Conservation (phyloP, 2,329 filamentous ascomycete species). For the Emmonsia crescens region DNA sequence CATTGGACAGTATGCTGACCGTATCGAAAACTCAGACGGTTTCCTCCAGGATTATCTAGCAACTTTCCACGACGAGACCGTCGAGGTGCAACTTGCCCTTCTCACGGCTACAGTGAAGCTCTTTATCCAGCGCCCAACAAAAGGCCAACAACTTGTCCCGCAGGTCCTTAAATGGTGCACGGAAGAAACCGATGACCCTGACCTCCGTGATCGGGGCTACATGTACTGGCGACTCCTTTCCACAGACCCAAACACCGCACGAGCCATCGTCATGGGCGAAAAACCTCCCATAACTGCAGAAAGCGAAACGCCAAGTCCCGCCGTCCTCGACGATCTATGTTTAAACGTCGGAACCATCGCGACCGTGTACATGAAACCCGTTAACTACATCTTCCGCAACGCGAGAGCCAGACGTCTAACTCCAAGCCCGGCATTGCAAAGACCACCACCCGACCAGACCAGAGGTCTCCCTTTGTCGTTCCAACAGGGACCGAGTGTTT, state of each 20-base stretch:
- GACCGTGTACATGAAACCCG: slow-evolving; percentile 94
- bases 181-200: slow-evolving; percentile 97
- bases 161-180: slow-evolving; percentile 97
- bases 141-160: slow-evolving; percentile 84
- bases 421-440: slow-evolving; percentile 79
- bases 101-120: slow-evolving; percentile 95
- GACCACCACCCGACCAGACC: slow-evolving; percentile 43
- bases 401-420: slow-evolving; percentile 69
- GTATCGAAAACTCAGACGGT: slow-evolving; percentile 92
- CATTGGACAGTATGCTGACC: slow-evolving; percentile 92
- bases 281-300: slow-evolving; percentile 96
- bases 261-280: slow-evolving; percentile 87
- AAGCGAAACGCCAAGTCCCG: slow-evolving; percentile 82
- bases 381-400: slow-evolving; percentile 89
- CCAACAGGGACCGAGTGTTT: slow-evolving; percentile 30
- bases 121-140: slow-evolving; percentile 93
- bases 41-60: slow-evolving; percentile 91
- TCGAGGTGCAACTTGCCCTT: slow-evolving; percentile 89
- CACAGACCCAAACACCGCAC: slow-evolving; percentile 78
- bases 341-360: slow-evolving; percentile 91
- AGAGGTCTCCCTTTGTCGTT: slow-evolving; percentile 21
- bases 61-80: slow-evolving; percentile 84
- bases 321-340: slow-evolving; percentile 92
- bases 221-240: slow-evolving; percentile 99
- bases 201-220: slow-evolving; percentile 88